These are phyloP conservation scores for Prunus mongolica DNA, from an alignment of 306 rosid species.

Conservation along the genomic window DNA sequence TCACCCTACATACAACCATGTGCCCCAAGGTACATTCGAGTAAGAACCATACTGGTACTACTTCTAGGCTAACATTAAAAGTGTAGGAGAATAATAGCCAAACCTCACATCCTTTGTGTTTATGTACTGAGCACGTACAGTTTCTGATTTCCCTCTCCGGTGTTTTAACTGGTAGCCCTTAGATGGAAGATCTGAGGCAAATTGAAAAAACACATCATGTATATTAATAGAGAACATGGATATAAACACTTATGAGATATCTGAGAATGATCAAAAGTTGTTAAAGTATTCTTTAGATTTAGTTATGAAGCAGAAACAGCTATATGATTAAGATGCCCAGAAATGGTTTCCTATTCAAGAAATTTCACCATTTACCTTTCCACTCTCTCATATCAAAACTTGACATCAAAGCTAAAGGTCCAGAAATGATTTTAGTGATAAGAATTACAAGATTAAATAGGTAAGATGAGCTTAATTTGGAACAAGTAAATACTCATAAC, in stretches of 20 bases:
- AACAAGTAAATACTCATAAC: neutral
- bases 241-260: no score
- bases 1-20: slow-evolving; percentile 57
- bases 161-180: slow-evolving; percentile 48
- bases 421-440: neutral
- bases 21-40: slow-evolving; percentile 17
- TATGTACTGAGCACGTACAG: slow-evolving; percentile 92
- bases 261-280: neutral
- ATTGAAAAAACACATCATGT: slow-evolving; percentile 17
- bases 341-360: neutral
- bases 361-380: neutral
- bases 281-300: neutral
- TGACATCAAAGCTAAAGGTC: neutral
- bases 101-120: slow-evolving; percentile 87
- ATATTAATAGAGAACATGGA: neutral
- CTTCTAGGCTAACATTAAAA: slow-evolving; percentile 12
- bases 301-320: neutral
- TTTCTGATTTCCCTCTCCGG: slow-evolving; percentile 93
- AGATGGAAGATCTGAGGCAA: slow-evolving; percentile 47
- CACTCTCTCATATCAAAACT: neutral
- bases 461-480: neutral
- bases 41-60: slow-evolving; percentile 18
- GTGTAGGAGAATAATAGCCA: slow-evolving; percentile 23
- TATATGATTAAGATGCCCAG: neutral
- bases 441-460: neutral